phyloP scores from a whole-genome alignment of 768 basidiomycete species.

The Glaciozyma martinii region DNA sequence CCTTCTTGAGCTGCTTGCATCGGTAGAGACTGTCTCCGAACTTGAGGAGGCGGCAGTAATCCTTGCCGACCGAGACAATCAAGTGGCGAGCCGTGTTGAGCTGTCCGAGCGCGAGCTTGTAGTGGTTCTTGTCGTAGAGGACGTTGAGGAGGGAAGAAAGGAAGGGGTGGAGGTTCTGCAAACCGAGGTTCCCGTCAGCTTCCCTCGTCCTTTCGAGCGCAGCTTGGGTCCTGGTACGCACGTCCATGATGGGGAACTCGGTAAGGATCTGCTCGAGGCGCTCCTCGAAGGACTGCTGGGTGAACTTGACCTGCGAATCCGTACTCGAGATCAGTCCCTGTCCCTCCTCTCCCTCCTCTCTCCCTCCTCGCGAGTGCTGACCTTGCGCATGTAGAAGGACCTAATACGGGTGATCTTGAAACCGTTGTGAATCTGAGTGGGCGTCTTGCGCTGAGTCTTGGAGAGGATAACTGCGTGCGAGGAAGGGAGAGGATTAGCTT shows the following conservation, averaged over 20 bases:
- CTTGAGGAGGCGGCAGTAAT: constrained; percentile 91
- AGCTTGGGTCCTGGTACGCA: constrained; percentile 47
- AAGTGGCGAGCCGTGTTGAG: constrained; percentile 90
- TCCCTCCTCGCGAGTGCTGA: background rate
- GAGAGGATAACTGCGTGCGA: constrained; percentile 70
- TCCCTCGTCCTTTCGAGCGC: background rate
- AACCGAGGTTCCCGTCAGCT: background rate
- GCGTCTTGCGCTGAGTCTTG: constrained; percentile 93
- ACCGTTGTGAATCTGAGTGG: constrained; percentile 98
- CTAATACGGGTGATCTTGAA: constrained; percentile 99
- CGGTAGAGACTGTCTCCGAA: constrained; percentile 96
- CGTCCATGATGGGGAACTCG: constrained; percentile 96
- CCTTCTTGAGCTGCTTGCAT: constrained; percentile 96
- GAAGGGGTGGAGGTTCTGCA: constrained; percentile 83
- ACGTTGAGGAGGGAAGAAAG: constrained; percentile 93
- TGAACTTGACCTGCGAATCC: constrained; percentile 73
- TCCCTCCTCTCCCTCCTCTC: background rate
- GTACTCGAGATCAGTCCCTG: background rate
- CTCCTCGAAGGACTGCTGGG: constrained; percentile 92
- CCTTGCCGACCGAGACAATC: constrained; percentile 93
- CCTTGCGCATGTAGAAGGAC: constrained; percentile 68
- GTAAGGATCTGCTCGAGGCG: constrained; percentile 84
- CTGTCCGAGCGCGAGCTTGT: constrained; percentile 96
- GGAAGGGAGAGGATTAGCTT: background rate
- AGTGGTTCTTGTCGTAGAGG: constrained; percentile 98